A percentile compares a stretch with the other conserved stretches of the same genome.
These are phyloP conservation scores for fission yeast (Schizosaccharomyces pombe) DNA, from an alignment of 805 yeast genomes.

Conservation along the genomic window DNA sequence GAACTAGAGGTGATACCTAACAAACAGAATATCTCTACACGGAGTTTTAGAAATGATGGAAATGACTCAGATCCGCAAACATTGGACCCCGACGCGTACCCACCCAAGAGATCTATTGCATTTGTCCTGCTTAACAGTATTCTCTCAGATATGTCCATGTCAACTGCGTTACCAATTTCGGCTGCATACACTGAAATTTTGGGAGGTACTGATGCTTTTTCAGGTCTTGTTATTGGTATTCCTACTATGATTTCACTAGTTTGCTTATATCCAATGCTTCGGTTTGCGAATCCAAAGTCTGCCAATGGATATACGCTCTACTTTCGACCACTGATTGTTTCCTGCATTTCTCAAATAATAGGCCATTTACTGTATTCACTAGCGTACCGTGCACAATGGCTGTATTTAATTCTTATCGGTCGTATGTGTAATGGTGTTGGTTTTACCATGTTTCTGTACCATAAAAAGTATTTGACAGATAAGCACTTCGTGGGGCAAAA, in stretches of 20 bases:
- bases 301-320: not conserved
- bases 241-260: not conserved
- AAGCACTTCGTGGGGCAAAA: not conserved
- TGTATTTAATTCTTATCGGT: conserved; percentile 3
- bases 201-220: not conserved
- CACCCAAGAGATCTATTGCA: not conserved
- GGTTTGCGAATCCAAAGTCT: not conserved
- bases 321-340: not conserved
- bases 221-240: not conserved
- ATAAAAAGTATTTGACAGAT: not conserved
- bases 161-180: not conserved
- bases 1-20: no score
- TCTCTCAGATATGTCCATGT: not conserved
- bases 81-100: not conserved
- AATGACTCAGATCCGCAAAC: no score
- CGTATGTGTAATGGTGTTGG: conserved; percentile 2
- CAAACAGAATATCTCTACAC: no score
- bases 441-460: conserved; percentile 1
- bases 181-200: not conserved
- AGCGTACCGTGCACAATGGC: not conserved
- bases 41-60: no score
- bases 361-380: not conserved
- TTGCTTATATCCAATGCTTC: conserved; percentile 1
- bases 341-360: not conserved
- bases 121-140: not conserved